These are phyloP conservation scores for Tulasnella sp. DNA, from an alignment of 768 basidiomycete genomes.

Conservation along the genomic window DNA sequence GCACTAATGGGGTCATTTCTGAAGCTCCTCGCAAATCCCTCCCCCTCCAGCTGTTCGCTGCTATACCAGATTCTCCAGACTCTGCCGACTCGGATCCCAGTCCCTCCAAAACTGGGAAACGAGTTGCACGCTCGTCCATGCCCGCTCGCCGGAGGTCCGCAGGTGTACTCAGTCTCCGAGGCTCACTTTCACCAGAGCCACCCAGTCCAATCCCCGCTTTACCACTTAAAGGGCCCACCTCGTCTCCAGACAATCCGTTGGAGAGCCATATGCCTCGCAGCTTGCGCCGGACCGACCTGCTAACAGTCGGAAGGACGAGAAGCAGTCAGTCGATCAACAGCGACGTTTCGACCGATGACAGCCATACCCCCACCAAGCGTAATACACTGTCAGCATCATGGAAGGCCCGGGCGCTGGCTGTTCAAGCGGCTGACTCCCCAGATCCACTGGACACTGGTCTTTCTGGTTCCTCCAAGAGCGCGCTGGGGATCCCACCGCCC, in stretches of 20 bases:
- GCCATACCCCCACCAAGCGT: not conserved
- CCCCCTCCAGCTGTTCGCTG: slow-evolving; percentile 8
- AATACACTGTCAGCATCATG: not conserved
- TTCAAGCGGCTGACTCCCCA: not conserved
- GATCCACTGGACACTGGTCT: not conserved
- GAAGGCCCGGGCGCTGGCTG: not conserved
- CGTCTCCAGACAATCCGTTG: not conserved
- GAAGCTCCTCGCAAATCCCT: slow-evolving; percentile 21
- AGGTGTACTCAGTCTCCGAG: not conserved
- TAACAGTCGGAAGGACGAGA: not conserved
- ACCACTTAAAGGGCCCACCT: not conserved
- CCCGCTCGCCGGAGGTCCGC: not conserved
- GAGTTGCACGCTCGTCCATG: not conserved
- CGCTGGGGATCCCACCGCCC: not conserved
- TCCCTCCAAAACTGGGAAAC: slow-evolving; percentile 6
- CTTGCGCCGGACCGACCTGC: not conserved
- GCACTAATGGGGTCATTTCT: not conserved
- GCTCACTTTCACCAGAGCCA: not conserved
- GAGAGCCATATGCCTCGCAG: not conserved
- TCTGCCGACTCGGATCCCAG: slow-evolving; percentile 20
- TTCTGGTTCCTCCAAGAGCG: not conserved
- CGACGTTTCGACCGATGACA: not conserved
- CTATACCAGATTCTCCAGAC: slow-evolving; percentile 5
- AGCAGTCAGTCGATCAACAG: not conserved
- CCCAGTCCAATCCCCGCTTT: not conserved